phyloP scores from a whole-genome alignment of 2,329 filamentous ascomycete species.

The Orbilia brochopaga region DNA sequence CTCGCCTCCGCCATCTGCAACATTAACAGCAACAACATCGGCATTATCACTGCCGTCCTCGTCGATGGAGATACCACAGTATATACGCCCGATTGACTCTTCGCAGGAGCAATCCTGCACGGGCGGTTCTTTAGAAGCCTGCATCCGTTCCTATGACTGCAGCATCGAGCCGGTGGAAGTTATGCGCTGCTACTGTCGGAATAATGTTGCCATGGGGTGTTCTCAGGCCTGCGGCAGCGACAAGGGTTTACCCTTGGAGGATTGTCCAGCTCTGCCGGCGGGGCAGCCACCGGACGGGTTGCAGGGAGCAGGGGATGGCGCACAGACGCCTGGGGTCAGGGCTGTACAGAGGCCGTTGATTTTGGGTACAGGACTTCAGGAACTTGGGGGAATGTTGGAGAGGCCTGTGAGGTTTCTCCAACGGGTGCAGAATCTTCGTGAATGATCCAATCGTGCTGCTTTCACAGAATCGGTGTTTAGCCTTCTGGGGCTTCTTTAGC shows the following conservation, averaged over 20 bases:
- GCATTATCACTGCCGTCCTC: not conserved
- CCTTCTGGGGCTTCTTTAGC: too few relatives aligned
- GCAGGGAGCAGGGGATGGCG: conserved; percentile 12
- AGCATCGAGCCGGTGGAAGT: conserved; percentile 8
- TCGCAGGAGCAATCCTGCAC: conserved; percentile 28
- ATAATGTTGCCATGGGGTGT: conserved; percentile 41
- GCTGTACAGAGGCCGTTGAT: not conserved
- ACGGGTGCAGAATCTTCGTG: too few relatives aligned
- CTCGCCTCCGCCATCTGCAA: too few relatives aligned
- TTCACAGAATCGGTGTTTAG: too few relatives aligned
- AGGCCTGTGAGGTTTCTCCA: not conserved
- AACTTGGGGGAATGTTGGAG: not conserved
- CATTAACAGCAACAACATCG: not conserved
- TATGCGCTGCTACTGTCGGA: conserved; percentile 41
- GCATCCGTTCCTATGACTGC: conserved; percentile 37
- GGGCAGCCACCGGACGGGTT: conserved; percentile 22
- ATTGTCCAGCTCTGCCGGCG: conserved; percentile 25
- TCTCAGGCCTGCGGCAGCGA: conserved; percentile 27
- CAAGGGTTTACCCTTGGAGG: conserved; percentile 13
- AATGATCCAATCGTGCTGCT: too few relatives aligned
- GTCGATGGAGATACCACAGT: not conserved
- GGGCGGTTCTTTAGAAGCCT: conserved; percentile 24
- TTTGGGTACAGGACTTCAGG: not conserved
- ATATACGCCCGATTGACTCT: conserved; percentile 28
- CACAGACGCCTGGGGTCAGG: not conserved